These are phyloP conservation scores for Fusarium sp. DNA, from an alignment of 2,329 filamentous ascomycete genomes.

Conservation along the genomic window DNA sequence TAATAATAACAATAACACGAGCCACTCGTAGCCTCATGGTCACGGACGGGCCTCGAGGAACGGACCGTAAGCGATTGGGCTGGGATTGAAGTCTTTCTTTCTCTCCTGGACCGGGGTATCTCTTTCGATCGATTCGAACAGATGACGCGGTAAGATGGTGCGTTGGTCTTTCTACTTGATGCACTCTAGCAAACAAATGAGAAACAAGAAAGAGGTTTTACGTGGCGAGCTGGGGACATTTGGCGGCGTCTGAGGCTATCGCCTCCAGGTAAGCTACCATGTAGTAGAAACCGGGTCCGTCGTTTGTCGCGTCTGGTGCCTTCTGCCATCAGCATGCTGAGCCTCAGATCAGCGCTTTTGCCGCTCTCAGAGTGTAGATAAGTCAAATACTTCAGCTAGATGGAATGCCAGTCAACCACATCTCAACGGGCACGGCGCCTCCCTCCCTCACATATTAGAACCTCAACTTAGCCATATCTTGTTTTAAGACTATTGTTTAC, in stretches of 20 bases:
- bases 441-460: conserved; percentile 18
- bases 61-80: conserved; percentile 21
- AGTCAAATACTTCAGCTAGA: conserved; percentile 30
- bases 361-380: not conserved
- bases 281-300: not conserved
- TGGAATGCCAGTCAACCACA: conserved; percentile 31
- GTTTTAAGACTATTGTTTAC: too few species aligned
- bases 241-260: conserved; percentile 34
- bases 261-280: conserved; percentile 6
- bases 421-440: conserved; percentile 43
- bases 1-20: conserved; percentile 3
- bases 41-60: conserved; percentile 20
- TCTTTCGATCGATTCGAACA: not conserved
- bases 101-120: not conserved
- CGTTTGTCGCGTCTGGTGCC: not conserved
- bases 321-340: not conserved
- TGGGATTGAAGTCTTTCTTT: conserved; percentile 16
- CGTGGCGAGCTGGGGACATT: conserved; percentile 12
- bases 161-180: not conserved
- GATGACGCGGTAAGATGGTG: not conserved
- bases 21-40: not conserved
- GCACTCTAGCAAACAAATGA: not conserved
- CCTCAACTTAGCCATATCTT: not conserved
- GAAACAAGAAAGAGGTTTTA: conserved; percentile 17
- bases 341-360: not conserved